A percentile compares a stretch with the other conserved stretches of the same genome.
These are phyloP conservation scores for Olyra latifolia DNA, from an alignment of 176 grass and related monocot species.

Conservation along the genomic window DNA sequence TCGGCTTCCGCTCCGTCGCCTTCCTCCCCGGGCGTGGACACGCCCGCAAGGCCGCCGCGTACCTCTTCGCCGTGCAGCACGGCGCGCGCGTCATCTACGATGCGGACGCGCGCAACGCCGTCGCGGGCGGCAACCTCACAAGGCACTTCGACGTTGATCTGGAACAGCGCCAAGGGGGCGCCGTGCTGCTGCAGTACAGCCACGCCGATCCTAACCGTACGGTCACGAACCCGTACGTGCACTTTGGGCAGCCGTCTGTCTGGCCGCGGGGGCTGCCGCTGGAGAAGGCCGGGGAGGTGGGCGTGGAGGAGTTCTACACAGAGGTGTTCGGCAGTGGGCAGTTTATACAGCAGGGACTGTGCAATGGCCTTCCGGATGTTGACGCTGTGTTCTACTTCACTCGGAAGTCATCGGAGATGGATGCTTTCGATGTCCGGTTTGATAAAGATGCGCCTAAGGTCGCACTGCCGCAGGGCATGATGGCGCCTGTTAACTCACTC, in stretches of 20 bases:
- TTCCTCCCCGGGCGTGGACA: conserved; percentile 61
- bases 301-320: conserved; percentile 78
- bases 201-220: conserved; percentile 79
- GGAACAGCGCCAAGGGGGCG: conserved; percentile 42
- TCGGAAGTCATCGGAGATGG: conserved; percentile 59
- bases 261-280: conserved; percentile 91
- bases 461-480: conserved; percentile 72
- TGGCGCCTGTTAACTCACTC: conserved; percentile 72
- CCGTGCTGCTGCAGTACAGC: conserved; percentile 81
- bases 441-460: conserved; percentile 76
- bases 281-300: conserved; percentile 67
- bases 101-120: conserved; percentile 67
- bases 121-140: conserved; percentile 52
- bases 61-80: conserved; percentile 91
- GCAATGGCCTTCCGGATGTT: conserved; percentile 79
- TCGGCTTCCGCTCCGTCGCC: conserved; percentile 75
- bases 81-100: conserved; percentile 83
- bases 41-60: conserved; percentile 67
- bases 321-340: conserved; percentile 65
- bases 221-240: conserved; percentile 79
- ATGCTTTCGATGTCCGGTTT: conserved; percentile 48
- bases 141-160: conserved; percentile 74
- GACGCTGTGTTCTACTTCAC: conserved; percentile 92
- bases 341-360: conserved; percentile 93
- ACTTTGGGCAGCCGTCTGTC: conserved; percentile 89